These are phyloP conservation scores for Trypanosoma mega DNA, from an alignment of 208 protist species.

Conservation along the genomic window DNA sequence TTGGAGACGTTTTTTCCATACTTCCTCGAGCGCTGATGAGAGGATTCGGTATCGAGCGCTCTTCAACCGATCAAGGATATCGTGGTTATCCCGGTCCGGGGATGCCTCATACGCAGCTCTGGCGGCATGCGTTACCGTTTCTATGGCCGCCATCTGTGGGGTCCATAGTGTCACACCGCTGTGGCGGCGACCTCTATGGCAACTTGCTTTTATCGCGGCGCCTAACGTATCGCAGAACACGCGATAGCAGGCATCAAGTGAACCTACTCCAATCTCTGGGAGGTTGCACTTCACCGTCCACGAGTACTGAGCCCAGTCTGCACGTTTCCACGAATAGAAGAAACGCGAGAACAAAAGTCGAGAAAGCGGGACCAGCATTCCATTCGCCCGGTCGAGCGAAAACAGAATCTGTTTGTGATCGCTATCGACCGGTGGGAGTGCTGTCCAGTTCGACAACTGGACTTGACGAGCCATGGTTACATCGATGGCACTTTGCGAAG, in stretches of 20 bases:
- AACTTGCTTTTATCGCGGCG: not conserved
- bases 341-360: not conserved
- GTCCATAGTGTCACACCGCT: not conserved
- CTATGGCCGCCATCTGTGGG: not conserved
- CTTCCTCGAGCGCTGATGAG: not conserved
- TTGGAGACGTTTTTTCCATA: conserved; percentile 1
- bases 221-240: not conserved
- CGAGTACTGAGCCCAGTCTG: not conserved
- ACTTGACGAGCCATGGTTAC: not conserved
- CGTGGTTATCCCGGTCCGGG: not conserved
- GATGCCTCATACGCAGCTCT: not conserved
- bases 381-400: not conserved
- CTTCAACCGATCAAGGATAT: not conserved
- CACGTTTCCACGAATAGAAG: not conserved
- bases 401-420: not conserved
- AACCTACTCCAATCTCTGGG: not conserved
- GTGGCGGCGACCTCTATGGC: not conserved
- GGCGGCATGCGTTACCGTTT: not conserved
- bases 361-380: not conserved
- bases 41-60: not conserved
- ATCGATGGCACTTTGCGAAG: not conserved
- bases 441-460: not conserved
- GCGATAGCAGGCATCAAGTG: not conserved
- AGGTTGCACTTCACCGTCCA: not conserved
- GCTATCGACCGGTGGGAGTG: not conserved